These are phyloP conservation scores for Phanerochaete carnosa DNA, from an alignment of 768 basidiomycete species.

Conservation along the genomic window DNA sequence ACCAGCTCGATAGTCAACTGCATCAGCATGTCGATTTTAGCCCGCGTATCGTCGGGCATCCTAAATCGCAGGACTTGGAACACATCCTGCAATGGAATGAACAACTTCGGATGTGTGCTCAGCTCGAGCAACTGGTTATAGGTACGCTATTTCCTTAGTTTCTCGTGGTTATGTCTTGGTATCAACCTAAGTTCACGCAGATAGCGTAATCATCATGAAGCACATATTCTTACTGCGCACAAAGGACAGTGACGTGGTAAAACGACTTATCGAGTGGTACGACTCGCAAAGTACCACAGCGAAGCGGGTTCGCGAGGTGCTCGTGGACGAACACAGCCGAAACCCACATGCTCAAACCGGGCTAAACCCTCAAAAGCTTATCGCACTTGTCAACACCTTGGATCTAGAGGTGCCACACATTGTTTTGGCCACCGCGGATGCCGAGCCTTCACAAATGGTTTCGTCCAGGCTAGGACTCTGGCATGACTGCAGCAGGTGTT, in stretches of 20 bases:
- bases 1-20: not conserved
- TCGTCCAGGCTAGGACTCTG: too few species aligned
- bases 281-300: not conserved
- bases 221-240: not conserved
- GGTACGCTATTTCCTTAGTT: not conserved
- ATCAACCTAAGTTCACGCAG: not conserved
- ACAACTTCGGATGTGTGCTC: not conserved
- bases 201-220: not conserved
- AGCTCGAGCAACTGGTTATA: not conserved
- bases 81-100: not conserved
- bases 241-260: not conserved
- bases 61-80: not conserved
- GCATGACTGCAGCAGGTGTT: too few species aligned
- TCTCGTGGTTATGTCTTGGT: not conserved
- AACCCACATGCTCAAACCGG: not conserved
- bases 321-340: not conserved
- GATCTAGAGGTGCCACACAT: not conserved
- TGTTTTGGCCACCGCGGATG: not conserved
- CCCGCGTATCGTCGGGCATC: not conserved
- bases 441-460: too few species aligned
- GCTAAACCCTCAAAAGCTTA: not conserved
- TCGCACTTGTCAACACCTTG: not conserved
- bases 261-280: not conserved
- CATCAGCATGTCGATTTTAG: not conserved
- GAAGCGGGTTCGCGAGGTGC: not conserved